These are phyloP conservation scores for Periconia digitata DNA, from an alignment of 2,329 filamentous ascomycete species.

Conservation along the genomic window DNA sequence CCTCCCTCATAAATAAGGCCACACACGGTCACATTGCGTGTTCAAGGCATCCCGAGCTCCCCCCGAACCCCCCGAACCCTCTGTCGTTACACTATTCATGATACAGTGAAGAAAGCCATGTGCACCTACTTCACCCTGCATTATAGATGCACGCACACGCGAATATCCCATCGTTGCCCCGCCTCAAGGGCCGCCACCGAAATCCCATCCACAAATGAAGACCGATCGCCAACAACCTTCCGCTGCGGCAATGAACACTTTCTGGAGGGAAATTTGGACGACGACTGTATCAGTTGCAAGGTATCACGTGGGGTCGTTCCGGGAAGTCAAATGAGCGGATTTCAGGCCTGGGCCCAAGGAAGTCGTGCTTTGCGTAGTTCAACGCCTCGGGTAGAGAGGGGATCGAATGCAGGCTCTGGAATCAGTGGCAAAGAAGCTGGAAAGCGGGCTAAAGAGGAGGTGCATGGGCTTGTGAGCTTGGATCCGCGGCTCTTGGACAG, in stretches of 20 bases:
- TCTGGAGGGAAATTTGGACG: not conserved
- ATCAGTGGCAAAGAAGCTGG: too few relatives aligned
- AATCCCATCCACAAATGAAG: too few relatives aligned
- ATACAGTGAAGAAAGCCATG: conserved; percentile 4
- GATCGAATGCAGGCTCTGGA: too few relatives aligned
- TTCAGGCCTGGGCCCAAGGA: conserved; percentile 5
- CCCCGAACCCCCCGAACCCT: too few relatives aligned
- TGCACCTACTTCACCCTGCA: conserved; percentile 12
- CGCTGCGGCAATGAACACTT: conserved; percentile 1
- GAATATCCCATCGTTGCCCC: conserved; percentile 9
- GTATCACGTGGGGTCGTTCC: not conserved
- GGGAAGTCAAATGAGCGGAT: not conserved
- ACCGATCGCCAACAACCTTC: too few relatives aligned
- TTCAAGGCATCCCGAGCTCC: not conserved
- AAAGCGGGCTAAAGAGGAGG: not conserved
- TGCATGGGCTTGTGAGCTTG: not conserved
- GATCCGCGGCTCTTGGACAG: not conserved
- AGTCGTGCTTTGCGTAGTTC: not conserved
- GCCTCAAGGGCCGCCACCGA: not conserved
- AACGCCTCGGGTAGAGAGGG: too few relatives aligned
- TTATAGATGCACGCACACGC: conserved; percentile 10
- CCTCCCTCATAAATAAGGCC: not conserved
- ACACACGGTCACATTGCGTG: not conserved
- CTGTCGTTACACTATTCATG: not conserved
- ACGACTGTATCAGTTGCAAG: conserved; percentile 10